A percentile compares a stretch with the other conserved stretches of the same genome.
Evolutionary conservation across 2,329 filamentous ascomycete genomes (phyloP).

Genomic region (Fusarium devonianum): DNA sequence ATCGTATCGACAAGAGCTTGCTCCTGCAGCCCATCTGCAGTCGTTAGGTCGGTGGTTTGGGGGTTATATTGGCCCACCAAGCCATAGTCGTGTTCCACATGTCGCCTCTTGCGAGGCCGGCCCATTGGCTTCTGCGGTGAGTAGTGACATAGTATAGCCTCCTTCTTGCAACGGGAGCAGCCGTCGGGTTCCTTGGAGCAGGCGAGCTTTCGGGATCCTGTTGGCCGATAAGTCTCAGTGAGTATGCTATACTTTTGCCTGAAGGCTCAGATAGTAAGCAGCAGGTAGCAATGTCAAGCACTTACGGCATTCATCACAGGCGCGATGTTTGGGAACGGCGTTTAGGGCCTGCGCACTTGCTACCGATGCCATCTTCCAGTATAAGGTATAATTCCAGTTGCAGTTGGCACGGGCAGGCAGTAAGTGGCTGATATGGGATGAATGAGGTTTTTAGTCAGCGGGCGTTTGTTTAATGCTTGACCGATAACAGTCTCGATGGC

Average conservation of each 20-base stretch:
- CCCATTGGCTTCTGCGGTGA: slow-evolving; percentile 73
- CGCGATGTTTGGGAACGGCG: slow-evolving; percentile 59
- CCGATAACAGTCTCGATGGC: too few relatives aligned
- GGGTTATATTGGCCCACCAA: slow-evolving; percentile 3
- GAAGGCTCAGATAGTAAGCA: slow-evolving; percentile 1
- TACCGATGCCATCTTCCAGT: slow-evolving; percentile 35
- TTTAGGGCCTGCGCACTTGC: slow-evolving; percentile 8
- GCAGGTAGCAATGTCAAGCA: slow-evolving; percentile 23
- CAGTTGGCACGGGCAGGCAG: too few relatives aligned
- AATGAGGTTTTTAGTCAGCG: too few relatives aligned
- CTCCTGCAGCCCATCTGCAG: neutral
- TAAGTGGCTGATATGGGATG: too few relatives aligned
- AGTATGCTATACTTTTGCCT: too few relatives aligned
- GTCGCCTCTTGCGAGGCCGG: slow-evolving; percentile 65
- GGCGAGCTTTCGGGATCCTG: slow-evolving; percentile 69
- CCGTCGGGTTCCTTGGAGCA: slow-evolving; percentile 69
- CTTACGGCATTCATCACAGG: slow-evolving; percentile 74
- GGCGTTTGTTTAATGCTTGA: too few relatives aligned
- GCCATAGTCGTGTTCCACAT: slow-evolving; percentile 46
- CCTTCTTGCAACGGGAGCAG: slow-evolving; percentile 65
- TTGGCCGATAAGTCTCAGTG: slow-evolving; percentile 42
- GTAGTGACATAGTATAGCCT: slow-evolving; percentile 66
- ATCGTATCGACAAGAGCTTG: slow-evolving; percentile 15
- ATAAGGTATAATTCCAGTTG: neutral
- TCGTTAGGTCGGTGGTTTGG: neutral